phyloP scores from a whole-genome alignment of 2,329 filamentous ascomycete species.

The Fusarium proliferatum region DNA sequence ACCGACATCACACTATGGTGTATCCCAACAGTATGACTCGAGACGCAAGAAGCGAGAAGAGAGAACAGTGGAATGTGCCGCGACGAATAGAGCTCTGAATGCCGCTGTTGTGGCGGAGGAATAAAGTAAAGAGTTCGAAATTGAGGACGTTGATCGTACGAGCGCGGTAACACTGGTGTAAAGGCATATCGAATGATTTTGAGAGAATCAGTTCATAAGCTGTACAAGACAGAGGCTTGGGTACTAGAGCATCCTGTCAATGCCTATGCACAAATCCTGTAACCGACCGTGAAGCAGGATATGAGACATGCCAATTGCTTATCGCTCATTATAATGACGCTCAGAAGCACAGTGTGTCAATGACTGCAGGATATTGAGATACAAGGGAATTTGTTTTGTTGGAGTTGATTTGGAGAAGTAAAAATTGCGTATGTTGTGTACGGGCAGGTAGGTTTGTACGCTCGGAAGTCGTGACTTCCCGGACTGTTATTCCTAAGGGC shows the following conservation, averaged over 20 bases:
- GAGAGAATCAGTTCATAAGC: not conserved
- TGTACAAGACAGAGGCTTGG: not conserved
- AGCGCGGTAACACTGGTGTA: conserved; percentile 29
- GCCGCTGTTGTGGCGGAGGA: not conserved
- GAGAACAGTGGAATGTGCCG: not conserved
- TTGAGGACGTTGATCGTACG: conserved; percentile 16
- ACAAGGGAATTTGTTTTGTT: not conserved
- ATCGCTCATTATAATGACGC: not conserved
- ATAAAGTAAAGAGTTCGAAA: conserved; percentile 1
- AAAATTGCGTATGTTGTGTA: conserved; percentile 10
- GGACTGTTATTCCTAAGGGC: not conserved
- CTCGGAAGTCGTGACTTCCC: conserved; percentile 20
- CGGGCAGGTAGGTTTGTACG: not conserved
- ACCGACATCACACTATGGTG: not conserved
- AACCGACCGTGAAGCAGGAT: not conserved
- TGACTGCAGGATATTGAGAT: not conserved
- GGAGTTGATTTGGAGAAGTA: not conserved
- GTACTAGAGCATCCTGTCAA: not conserved
- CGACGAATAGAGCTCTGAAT: not conserved
- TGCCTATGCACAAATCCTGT: not conserved
- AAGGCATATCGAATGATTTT: conserved; percentile 9
- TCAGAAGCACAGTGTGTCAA: not conserved
- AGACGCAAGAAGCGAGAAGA: conserved; percentile 10
- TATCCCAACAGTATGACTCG: not conserved
- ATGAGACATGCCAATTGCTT: not conserved